phyloP scores from a whole-genome alignment of 305 asterid genomes.

The Fraxinus dipetala region DNA sequence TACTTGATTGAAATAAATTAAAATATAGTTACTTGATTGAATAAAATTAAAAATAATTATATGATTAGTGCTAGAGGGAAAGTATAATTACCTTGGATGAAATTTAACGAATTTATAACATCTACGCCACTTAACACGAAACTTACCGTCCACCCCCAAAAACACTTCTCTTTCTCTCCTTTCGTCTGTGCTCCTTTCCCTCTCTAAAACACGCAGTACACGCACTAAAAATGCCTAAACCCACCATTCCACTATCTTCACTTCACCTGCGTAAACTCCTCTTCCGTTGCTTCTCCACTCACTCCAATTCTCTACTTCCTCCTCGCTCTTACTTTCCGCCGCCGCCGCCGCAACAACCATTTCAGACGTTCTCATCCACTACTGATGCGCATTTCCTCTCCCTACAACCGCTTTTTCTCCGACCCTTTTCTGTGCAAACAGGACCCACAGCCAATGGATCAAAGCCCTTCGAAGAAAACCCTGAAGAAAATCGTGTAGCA shows the following conservation, averaged over 20 bases:
- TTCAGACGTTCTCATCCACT: conserved; percentile 18
- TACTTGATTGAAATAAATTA: not conserved
- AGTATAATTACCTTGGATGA: not conserved
- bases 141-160: not conserved
- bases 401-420: conserved; percentile 22
- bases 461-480: conserved; percentile 5
- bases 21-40: not conserved
- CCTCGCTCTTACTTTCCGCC: conserved; percentile 19
- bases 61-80: not conserved
- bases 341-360: conserved; percentile 15
- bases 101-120: not conserved
- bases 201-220: no score
- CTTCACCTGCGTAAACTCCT: conserved; percentile 48
- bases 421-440: conserved; percentile 43
- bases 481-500: conserved; percentile 27
- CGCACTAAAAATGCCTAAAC: conserved; percentile 52
- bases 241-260: conserved; percentile 34
- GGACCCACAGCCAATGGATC: not conserved
- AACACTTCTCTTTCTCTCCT: not conserved
- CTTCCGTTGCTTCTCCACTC: conserved; percentile 39
- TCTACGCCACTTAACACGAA: not conserved
- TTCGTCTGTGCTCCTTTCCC: no score
- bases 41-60: no score
- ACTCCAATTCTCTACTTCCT: conserved; percentile 17
- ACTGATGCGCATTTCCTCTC: not conserved